These are phyloP conservation scores for Aplosporella prunicola DNA, from an alignment of 2,329 filamentous ascomycete species.

Conservation along the genomic window DNA sequence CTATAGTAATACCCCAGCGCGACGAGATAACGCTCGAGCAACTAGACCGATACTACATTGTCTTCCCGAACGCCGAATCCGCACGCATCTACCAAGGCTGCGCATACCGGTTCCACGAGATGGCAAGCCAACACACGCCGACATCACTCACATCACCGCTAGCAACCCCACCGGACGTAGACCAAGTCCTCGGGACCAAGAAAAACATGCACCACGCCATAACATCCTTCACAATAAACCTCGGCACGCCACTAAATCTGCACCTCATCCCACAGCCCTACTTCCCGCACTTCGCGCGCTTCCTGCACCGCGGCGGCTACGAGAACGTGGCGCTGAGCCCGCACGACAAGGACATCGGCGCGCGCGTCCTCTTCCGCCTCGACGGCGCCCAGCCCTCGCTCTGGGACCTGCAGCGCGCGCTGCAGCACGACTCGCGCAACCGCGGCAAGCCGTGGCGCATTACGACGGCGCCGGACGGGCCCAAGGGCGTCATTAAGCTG, in stretches of 20 bases:
- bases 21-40: slow-evolving; percentile 54
- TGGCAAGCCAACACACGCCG: slow-evolving; percentile 37
- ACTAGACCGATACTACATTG: slow-evolving; percentile 56
- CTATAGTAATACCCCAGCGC: slow-evolving; percentile 52
- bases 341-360: neutral
- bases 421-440: slow-evolving; percentile 22
- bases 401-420: slow-evolving; percentile 20
- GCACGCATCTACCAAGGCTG: slow-evolving; percentile 54
- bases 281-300: slow-evolving; percentile 11
- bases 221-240: slow-evolving; percentile 1
- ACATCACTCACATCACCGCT: slow-evolving; percentile 34
- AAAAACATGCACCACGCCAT: neutral
- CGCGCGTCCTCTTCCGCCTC: slow-evolving; percentile 19
- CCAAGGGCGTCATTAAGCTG: slow-evolving; percentile 14
- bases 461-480: slow-evolving; percentile 16
- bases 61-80: slow-evolving; percentile 53
- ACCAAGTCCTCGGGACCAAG: slow-evolving; percentile 9
- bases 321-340: neutral
- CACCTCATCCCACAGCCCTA: slow-evolving; percentile 17
- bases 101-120: slow-evolving; percentile 41
- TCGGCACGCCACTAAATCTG: slow-evolving; percentile 14
- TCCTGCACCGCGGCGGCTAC: slow-evolving; percentile 8
- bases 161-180: slow-evolving; percentile 32
- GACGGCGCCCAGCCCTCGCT: slow-evolving; percentile 25
- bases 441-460: slow-evolving; percentile 27